phyloP scores from a whole-genome alignment of 768 basidiomycete species.

The Calocera viscosa region DNA sequence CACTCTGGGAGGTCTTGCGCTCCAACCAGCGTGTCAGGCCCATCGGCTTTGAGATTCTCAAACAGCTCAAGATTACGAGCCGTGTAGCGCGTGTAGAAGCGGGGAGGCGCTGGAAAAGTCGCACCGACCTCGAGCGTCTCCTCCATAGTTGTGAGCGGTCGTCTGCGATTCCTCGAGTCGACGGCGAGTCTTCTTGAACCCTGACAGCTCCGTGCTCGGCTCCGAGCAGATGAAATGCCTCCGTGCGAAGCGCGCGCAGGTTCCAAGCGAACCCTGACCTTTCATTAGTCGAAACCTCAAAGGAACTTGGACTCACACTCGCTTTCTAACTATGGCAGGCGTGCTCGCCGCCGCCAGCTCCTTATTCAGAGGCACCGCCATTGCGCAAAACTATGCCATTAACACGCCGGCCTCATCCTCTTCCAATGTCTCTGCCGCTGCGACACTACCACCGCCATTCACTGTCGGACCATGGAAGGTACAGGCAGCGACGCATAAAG shows the following conservation, averaged over 20 bases:
- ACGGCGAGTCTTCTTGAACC: no score
- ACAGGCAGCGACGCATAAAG: slow-evolving; percentile 73
- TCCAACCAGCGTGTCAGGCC: slow-evolving; percentile 54
- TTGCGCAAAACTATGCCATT: slow-evolving; percentile 68
- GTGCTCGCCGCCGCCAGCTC: slow-evolving; percentile 78
- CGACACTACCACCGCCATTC: slow-evolving; percentile 36
- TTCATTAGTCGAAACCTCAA: no score
- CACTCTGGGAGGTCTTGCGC: slow-evolving; percentile 65
- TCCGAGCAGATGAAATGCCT: not conserved
- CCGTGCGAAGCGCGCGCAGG: not conserved
- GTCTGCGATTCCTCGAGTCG: no score
- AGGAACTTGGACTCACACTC: no score
- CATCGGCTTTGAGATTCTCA: slow-evolving; percentile 43
- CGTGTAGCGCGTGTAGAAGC: slow-evolving; percentile 69
- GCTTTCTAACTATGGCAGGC: not conserved
- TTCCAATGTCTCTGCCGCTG: not conserved
- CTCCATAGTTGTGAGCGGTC: not conserved
- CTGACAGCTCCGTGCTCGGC: not conserved
- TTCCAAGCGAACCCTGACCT: not conserved
- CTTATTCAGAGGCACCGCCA: slow-evolving; percentile 67
- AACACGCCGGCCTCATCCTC: slow-evolving; percentile 26
- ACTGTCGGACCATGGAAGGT: slow-evolving; percentile 82
- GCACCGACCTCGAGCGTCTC: not conserved
- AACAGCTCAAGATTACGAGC: slow-evolving; percentile 60
- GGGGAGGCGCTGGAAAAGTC: slow-evolving; percentile 76